Conservation (phyloP, 1,284 basidiomycete species). For the Gymnopus androsaceus region DNA sequence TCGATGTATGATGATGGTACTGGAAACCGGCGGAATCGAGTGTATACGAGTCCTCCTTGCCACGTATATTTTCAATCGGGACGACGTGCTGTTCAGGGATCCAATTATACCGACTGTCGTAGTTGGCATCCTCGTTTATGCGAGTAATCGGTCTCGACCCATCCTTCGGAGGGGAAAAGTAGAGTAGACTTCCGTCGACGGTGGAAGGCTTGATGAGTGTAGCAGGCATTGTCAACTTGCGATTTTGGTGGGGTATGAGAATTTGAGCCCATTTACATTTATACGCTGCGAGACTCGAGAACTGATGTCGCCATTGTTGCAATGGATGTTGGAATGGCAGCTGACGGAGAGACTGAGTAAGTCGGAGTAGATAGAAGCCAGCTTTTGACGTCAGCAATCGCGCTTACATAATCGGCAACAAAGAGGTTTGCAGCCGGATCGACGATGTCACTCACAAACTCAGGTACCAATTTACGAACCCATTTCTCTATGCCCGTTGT, state of each 20-base stretch:
- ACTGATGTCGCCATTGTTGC: too few relatives aligned
- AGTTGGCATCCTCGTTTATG: too few relatives aligned
- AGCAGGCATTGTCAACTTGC: constrained; percentile 7
- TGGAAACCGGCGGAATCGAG: constrained; percentile 56
- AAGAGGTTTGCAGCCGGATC: too few relatives aligned
- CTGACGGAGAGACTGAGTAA: not conserved
- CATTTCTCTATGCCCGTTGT: too few relatives aligned
- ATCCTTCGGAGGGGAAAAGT: constrained; percentile 16
- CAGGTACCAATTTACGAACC: too few relatives aligned
- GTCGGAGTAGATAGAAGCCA: too few relatives aligned
- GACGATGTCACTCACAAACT: too few relatives aligned
- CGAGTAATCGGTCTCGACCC: constrained; percentile 13
- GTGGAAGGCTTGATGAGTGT: constrained; percentile 6
- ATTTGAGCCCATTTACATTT: not conserved
- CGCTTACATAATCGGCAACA: too few relatives aligned
- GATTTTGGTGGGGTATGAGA: not conserved
- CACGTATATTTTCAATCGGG: constrained; percentile 41
- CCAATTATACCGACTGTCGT: constrained; percentile 16
- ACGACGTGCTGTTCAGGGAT: constrained; percentile 7
- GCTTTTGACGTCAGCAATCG: too few relatives aligned
- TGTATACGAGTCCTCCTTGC: constrained; percentile 41
- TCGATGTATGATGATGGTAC: constrained; percentile 30
- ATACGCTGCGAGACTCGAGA: not conserved
- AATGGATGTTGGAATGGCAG: not conserved
- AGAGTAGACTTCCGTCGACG: constrained; percentile 12